Evolutionary conservation across 345 rosid genomes (phyloP), one percentile per base, ranked within the genome.

Genomic region (Aquilaria malaccensis): DNA sequence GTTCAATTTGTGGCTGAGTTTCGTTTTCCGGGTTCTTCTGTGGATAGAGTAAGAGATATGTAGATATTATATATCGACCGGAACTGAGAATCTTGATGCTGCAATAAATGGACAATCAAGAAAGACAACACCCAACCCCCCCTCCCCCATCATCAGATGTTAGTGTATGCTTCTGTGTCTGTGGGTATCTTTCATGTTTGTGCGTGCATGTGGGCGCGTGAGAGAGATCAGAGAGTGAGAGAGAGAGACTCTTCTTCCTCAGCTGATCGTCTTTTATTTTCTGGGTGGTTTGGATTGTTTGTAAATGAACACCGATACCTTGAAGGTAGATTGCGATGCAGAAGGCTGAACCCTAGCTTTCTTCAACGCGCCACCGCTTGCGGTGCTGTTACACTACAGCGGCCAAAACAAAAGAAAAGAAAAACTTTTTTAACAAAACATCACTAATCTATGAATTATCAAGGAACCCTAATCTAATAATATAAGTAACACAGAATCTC

Each of bases 271-370:
- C 45, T 30, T 45, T 11, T 15, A 47, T 57, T 63, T 29, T 29
- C 33, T 52, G 50, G 33, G 33, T 30, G 33, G 33, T 30, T 41
- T 56, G 10, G n/a, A 32, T 48, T 56, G 47, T 4, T 30, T 47
- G 45, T 11, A 62, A 22, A 33, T 33, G 48, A 63, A 62, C 7
- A 31, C 5, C 61, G 47, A 58, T 76, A 85, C 96, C 92, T 89
- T 92, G 71, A 92, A 83, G 66, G 91, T 83, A 58, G 94, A 71
- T 62, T 83, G 90, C 70, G 81, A 73, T 66, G 96, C 74, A 73
- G 87, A 79, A 72, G 96, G 79, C 70, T 88, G 99, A 71, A 81
- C 83, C 82, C 85, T 95, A 41, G 96, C 91, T 77, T 88, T 95
- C 89, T 95, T 95, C 46, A 69, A 68, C 72, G 86, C 74, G 76